Evolutionary conservation across 257 asterid genomes (phyloP).

Genomic region (Perilla frutescens): DNA sequence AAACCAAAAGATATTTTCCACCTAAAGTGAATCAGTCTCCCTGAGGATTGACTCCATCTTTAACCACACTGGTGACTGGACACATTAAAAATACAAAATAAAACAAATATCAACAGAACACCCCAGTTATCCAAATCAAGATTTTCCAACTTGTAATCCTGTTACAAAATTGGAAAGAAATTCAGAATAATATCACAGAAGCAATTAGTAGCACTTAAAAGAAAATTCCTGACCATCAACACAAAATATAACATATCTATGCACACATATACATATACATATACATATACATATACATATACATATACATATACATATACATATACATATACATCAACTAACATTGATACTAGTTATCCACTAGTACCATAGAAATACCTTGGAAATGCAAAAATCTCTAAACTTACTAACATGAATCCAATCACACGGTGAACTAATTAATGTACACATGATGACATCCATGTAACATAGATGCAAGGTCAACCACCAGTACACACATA

Average conservation of each 20-base stretch:
- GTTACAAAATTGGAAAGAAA: background rate
- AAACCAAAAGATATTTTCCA: background rate
- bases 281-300: background rate
- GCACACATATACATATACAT: background rate
- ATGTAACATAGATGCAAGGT: background rate
- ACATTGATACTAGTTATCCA: background rate
- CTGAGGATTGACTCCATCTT: background rate
- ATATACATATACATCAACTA: background rate
- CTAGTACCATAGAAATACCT: background rate
- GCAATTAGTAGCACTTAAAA: background rate
- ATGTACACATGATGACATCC: background rate
- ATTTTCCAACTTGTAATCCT: background rate
- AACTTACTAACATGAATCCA: background rate
- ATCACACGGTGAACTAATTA: background rate
- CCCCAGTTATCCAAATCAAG: background rate
- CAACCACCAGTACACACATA: background rate
- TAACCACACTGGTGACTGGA: background rate
- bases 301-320: background rate
- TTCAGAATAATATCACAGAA: background rate
- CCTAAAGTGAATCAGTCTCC: background rate
- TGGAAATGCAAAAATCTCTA: background rate
- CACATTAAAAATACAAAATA: background rate
- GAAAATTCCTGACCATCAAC: background rate
- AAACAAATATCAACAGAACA: background rate
- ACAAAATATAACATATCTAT: background rate